Conservation (phyloP, 31 red algal species). For the Bonnemaisonia californica region DNA sequence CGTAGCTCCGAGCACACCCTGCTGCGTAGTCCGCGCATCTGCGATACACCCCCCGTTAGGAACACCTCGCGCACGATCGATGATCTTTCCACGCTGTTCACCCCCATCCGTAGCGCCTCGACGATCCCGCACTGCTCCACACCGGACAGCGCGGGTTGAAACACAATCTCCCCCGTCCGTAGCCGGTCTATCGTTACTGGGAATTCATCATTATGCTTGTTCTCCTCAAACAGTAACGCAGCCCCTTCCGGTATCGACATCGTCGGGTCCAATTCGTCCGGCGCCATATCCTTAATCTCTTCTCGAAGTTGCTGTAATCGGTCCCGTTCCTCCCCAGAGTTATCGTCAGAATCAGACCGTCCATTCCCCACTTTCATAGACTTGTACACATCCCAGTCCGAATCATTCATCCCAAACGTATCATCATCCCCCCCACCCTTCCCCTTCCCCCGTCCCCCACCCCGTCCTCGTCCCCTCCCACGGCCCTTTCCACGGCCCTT, state of each 20-base stretch:
- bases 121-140: conserved; percentile 83
- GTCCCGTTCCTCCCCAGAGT: conserved; percentile 53
- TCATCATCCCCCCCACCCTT: conserved; percentile 54
- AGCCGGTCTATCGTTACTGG: conserved; percentile 71
- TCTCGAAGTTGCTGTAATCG: conserved; percentile 55
- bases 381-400: conserved; percentile 90
- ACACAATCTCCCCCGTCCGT: conserved; percentile 69
- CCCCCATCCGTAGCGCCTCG: conserved; percentile 56
- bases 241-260: conserved; percentile 49
- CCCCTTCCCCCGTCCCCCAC: conserved; percentile 19
- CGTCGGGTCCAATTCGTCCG: conserved; percentile 69
- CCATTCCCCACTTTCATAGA: conserved; percentile 69
- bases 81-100: conserved; percentile 8
- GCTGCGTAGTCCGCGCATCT: conserved; percentile 37
- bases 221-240: conserved; percentile 63
- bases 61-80: conserved; percentile 75
- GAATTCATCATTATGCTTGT: conserved; percentile 53
- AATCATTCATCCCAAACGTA: conserved; percentile 82
- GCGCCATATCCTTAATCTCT: conserved; percentile 73
- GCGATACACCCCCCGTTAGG: conserved; percentile 70
- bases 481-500: conserved; percentile 26
- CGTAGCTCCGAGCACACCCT: conserved; percentile 68
- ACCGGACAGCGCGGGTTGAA: conserved; percentile 76
- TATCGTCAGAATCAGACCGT: conserved; percentile 65
- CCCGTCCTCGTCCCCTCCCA: conserved; percentile 54